Conservation (phyloP, 2,329 filamentous ascomycete species). For the Nothophaeocryptopus gaeumannii region DNA sequence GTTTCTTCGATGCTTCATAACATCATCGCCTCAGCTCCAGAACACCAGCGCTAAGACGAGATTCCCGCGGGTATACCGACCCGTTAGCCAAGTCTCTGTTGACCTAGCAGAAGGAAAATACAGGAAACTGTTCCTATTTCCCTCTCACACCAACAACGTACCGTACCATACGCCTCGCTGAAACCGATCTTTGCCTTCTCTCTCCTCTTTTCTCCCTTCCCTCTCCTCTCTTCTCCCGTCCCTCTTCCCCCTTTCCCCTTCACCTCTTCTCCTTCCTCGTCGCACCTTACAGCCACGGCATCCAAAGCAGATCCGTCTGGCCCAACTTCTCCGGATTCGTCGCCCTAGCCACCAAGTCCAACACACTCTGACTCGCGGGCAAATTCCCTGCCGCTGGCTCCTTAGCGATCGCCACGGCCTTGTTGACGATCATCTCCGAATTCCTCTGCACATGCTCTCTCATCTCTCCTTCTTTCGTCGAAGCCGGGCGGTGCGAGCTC, state of each 20-base stretch:
- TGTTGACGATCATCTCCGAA: conserved; percentile 86
- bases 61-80: background rate
- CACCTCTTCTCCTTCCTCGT: background rate
- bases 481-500: conserved; percentile 63
- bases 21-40: background rate
- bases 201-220: background rate
- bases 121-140: no score
- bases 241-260: background rate
- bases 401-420: conserved; percentile 76
- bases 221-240: background rate
- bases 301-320: conserved; percentile 90
- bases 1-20: no score
- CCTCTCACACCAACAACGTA: no score
- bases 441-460: conserved; percentile 80
- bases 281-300: conserved; percentile 84
- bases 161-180: background rate
- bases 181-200: no score
- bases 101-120: no score
- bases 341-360: conserved; percentile 88
- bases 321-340: conserved; percentile 88
- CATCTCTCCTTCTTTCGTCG: conserved; percentile 64
- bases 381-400: conserved; percentile 66
- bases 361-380: conserved; percentile 93
- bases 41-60: conserved; percentile 1
- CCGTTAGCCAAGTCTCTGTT: background rate